These are phyloP conservation scores for Bryoerythrophyllum caledonicum DNA, from an alignment of 225 moss, liverwort and hornwort species.

Conservation along the genomic window DNA sequence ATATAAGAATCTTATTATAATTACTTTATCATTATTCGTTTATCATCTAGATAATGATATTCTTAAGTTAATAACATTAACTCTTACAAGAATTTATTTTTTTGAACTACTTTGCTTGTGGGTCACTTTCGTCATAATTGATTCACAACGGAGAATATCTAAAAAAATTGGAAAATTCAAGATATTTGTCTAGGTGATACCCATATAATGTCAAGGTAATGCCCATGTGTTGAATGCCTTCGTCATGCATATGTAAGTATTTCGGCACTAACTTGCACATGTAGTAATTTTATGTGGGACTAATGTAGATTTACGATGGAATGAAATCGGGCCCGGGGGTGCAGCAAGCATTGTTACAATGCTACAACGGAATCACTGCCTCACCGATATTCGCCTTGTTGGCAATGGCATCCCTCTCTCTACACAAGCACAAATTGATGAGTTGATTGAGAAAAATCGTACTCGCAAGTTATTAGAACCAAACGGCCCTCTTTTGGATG, in stretches of 20 bases:
- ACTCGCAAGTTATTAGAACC: constrained; percentile 30
- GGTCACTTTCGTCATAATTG: too few relatives aligned
- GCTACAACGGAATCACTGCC: constrained; percentile 47
- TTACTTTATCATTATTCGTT: neutral
- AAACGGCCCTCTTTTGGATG: neutral
- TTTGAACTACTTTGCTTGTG: too few relatives aligned
- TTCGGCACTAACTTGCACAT: too few relatives aligned
- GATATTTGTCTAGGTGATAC: too few relatives aligned
- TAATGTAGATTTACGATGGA: constrained; percentile 54
- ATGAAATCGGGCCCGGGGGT: constrained; percentile 55
- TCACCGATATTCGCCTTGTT: constrained; percentile 40
- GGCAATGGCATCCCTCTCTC: constrained; percentile 63
- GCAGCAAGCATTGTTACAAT: constrained; percentile 45
- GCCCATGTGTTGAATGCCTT: too few relatives aligned
- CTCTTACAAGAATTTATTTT: neutral
- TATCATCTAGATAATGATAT: neutral
- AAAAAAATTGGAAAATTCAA: too few relatives aligned
- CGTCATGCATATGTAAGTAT: too few relatives aligned
- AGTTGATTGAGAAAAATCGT: constrained; percentile 45
- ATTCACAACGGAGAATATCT: too few relatives aligned
- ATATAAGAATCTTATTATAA: too few relatives aligned
- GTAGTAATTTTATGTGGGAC: neutral
- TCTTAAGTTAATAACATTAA: neutral
- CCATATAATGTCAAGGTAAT: too few relatives aligned
- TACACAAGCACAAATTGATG: constrained; percentile 49